A percentile compares a stretch with the other conserved stretches of the same genome.
These are phyloP conservation scores for Shiraia bambusicola DNA, from an alignment of 2,329 filamentous ascomycete species.

Conservation along the genomic window DNA sequence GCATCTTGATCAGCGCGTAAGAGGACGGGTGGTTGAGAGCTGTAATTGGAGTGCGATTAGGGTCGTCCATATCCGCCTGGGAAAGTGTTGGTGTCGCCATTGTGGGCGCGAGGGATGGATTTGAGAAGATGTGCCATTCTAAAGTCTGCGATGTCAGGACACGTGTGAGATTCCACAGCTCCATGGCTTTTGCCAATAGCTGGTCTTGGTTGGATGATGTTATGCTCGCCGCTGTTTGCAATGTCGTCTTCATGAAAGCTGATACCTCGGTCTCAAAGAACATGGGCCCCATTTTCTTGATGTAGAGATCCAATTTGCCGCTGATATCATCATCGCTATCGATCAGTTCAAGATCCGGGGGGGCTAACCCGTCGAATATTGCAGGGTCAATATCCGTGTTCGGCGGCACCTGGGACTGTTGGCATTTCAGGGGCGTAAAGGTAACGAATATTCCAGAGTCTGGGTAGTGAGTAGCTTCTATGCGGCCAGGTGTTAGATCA, in stretches of 20 bases:
- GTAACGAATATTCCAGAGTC: constrained; percentile 51
- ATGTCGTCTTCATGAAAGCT: constrained; percentile 53
- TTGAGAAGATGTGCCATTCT: constrained; percentile 53
- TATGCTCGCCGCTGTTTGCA: constrained; percentile 41
- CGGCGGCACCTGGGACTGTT: constrained; percentile 25
- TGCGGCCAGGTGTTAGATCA: constrained; percentile 52
- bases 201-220: constrained; percentile 43
- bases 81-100: constrained; percentile 36
- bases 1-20: constrained; percentile 54
- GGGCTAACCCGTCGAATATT: constrained; percentile 31
- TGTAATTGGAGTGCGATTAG: constrained; percentile 31
- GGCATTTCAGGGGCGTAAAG: constrained; percentile 48
- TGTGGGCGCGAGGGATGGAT: constrained; percentile 43
- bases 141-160: constrained; percentile 54
- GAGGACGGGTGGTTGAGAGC: constrained; percentile 43
- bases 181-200: constrained; percentile 54
- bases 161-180: constrained; percentile 59
- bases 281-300: constrained; percentile 50
- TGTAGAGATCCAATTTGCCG: constrained; percentile 56
- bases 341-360: constrained; percentile 49
- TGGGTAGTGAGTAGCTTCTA: constrained; percentile 57
- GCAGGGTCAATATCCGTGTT: constrained; percentile 40
- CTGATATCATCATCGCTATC: constrained; percentile 55
- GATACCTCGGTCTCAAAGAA: constrained; percentile 55
- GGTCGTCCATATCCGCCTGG: constrained; percentile 32